Percentiles rank a stretch among this genome's conserved stretches.
Evolutionary conservation across 208 protist genomes (phyloP).

Genomic region (Giardia duodenalis): DNA sequence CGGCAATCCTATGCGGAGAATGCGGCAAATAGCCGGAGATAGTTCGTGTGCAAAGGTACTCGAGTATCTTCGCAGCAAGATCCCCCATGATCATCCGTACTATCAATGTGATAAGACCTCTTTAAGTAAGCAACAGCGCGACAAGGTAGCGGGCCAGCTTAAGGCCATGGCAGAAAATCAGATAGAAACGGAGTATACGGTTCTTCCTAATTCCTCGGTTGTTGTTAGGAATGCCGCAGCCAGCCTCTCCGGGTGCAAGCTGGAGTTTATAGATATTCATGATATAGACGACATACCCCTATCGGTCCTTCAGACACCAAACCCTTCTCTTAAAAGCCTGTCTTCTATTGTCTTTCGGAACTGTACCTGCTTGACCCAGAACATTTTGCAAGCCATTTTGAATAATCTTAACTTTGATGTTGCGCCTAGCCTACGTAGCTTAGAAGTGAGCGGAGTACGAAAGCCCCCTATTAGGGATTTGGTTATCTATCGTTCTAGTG

Average conservation of each 20-base stretch:
- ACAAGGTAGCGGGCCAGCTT: not conserved
- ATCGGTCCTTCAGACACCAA: not conserved
- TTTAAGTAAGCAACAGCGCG: not conserved
- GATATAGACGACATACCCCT: not conserved
- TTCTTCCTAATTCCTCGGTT: not conserved
- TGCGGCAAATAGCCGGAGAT: not conserved
- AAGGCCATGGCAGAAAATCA: not conserved
- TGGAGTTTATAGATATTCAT: not conserved
- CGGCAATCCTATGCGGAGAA: not conserved
- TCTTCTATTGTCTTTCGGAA: not conserved
- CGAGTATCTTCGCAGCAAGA: not conserved
- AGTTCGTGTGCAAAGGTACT: not conserved
- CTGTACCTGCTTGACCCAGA: not conserved
- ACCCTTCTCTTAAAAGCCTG: not conserved
- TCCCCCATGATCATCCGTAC: not conserved
- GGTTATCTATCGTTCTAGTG: not conserved
- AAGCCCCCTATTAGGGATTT: not conserved
- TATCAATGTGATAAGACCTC: not conserved
- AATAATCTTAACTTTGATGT: not conserved
- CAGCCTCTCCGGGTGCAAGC: not conserved
- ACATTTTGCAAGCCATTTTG: not conserved
- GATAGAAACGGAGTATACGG: too few relatives aligned
- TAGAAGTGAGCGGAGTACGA: not conserved
- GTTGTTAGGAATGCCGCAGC: not conserved
- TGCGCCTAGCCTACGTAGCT: not conserved